A percentile compares a stretch with the other conserved stretches of the same genome.
phyloP scores from a whole-genome alignment of 805 yeast genomes.

The Hanseniaspora jakobsenii region DNA sequence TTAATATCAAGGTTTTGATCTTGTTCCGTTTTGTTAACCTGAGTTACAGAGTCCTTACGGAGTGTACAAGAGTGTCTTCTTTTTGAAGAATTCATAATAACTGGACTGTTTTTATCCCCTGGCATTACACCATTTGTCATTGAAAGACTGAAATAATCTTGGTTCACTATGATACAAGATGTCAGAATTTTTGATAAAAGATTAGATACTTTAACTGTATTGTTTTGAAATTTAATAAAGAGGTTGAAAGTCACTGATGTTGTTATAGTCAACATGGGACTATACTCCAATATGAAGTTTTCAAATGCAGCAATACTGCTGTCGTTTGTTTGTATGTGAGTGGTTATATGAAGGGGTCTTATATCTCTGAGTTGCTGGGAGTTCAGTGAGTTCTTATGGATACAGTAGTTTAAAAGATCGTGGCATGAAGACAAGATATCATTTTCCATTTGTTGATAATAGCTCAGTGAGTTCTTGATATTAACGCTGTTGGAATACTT shows the following conservation, averaged over 20 bases:
- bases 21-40: no score
- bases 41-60: no score
- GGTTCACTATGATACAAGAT: conserved; percentile 12
- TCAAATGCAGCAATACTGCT: conserved; percentile 22
- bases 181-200: conserved; percentile 8
- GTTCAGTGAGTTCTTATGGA: conserved; percentile 7
- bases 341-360: conserved; percentile 25
- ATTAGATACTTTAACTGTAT: conserved; percentile 26
- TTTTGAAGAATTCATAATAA: no score
- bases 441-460: conserved; percentile 1
- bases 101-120: no score
- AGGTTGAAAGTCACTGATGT: conserved; percentile 28
- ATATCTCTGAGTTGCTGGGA: conserved; percentile 12
- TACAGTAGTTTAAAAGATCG: conserved; percentile 10
- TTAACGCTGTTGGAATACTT: conserved; percentile 12
- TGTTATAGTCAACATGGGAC: conserved; percentile 25
- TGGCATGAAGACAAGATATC: conserved; percentile 11
- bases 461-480: not conserved
- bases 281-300: conserved; percentile 22
- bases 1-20: no score
- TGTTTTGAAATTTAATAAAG: conserved; percentile 29
- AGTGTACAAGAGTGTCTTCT: no score
- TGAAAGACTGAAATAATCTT: conserved; percentile 10
- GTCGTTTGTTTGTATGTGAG: conserved; percentile 25
- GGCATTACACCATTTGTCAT: not conserved